These are phyloP conservation scores for Plasmodium ovale DNA, from an alignment of 169 alveolate genomes.

Conservation along the genomic window DNA sequence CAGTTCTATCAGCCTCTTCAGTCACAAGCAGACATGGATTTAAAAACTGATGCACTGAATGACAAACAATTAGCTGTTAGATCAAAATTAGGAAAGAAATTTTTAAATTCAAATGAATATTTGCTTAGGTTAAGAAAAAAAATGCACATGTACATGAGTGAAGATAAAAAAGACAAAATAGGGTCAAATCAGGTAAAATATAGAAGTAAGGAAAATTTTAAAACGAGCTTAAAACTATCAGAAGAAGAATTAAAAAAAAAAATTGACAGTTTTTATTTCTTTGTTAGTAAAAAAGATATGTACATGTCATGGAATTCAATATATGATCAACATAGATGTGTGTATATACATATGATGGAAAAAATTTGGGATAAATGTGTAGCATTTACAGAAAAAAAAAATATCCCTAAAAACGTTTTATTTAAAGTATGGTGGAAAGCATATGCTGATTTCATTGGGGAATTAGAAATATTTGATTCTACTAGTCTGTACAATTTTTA, in stretches of 20 bases:
- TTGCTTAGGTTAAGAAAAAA: not conserved
- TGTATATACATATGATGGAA: slow-evolving; percentile 1
- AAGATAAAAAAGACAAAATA: not conserved
- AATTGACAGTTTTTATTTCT: not conserved
- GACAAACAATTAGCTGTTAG: not conserved
- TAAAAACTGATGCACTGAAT: not conserved
- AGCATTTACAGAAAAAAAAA: not conserved
- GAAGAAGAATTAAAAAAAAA: slow-evolving; percentile 5
- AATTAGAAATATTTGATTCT: not conserved
- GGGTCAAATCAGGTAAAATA: not conserved
- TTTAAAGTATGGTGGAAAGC: slow-evolving; percentile 19
- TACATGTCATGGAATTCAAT: not conserved
- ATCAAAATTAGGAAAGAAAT: not conserved
- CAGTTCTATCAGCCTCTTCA: too few relatives aligned
- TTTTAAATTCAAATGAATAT: not conserved
- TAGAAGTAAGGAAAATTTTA: not conserved
- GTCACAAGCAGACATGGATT: too few relatives aligned
- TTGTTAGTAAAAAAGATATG: slow-evolving; percentile 13
- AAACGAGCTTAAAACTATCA: not conserved
- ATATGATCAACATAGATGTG: not conserved
- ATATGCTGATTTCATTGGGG: not conserved
- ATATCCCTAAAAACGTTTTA: slow-evolving; percentile 11
- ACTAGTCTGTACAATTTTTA: not conserved
- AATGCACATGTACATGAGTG: not conserved
- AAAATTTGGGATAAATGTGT: not conserved